Evolutionary conservation across 768 basidiomycete species (phyloP), one percentile per base, ranked within the genome.

Genomic region (Pleurotus cornucopiae): DNA sequence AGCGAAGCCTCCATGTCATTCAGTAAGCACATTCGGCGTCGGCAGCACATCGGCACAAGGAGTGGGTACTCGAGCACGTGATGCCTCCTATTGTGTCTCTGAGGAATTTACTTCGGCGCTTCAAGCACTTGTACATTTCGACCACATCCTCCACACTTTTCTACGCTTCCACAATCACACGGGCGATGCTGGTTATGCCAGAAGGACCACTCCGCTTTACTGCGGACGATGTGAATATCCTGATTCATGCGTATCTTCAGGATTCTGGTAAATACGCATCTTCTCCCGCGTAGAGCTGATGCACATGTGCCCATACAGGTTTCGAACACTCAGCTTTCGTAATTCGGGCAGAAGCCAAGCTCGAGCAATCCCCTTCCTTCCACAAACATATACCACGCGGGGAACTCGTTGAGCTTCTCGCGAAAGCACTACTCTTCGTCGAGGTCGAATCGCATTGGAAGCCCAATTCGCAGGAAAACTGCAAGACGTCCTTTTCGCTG

Each of bases 371-470:
- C 2, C 79, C 85, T 45, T 77, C 84, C 60, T 79, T 85, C 57
- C 75, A 79, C 60, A 88, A 86, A 64, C 86, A 89, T 58, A 85
- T 94, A 51, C 86, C 85, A 21, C 83, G 90, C 16, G 91, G 91
- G 9, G 89, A 92, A 66, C 79, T 94, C 21, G 75, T 91, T 40
- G 89, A 93, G 56, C 82, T 92, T 20, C 80, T 94, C 34, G 79
- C 81, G 66, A 93, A 91, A 70, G 84, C 91, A 3, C 73, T 94
- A 14, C 79, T 93, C 7, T 94, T 91, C 61, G 75, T 79, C 16
- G 91, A 94, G 71, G 88, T 89, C 52, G 91, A 94, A 73, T 79
- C 85, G 5, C 91, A 93, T 63, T 93, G 88, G 85, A 81, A 82
- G 58, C 78, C 77, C 6, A 83, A 83, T 64, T 73, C 76, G 37